Evolutionary conservation across 2,329 filamentous ascomycete genomes (phyloP).

Genomic region (Fusarium lyarnte): DNA sequence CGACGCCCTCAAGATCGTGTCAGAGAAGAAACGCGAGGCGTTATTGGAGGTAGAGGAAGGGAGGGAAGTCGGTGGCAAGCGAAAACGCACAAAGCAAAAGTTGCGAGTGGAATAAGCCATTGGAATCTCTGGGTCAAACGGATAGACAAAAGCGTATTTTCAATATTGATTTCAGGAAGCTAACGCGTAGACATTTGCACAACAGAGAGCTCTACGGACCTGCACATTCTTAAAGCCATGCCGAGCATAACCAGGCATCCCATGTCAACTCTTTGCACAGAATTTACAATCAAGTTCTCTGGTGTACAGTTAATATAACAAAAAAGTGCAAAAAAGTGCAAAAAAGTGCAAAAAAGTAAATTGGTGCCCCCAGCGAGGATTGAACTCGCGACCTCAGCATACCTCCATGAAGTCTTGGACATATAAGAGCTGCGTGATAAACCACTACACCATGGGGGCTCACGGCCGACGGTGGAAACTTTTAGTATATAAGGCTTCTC

Average conservation of each 20-base stretch:
- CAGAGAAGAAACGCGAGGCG: conserved; percentile 95
- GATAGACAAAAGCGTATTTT: conserved; percentile 26
- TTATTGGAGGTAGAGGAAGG: conserved; percentile 91
- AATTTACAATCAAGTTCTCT: neutral
- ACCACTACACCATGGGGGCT: conserved; percentile 35
- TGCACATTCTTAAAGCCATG: neutral
- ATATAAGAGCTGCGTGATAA: conserved; percentile 37
- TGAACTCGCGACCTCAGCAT: conserved; percentile 37
- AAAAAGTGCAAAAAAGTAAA: neutral
- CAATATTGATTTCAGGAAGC: neutral
- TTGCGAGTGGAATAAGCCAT: conserved; percentile 49
- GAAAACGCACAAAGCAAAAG: conserved; percentile 70
- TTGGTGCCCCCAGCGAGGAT: conserved; percentile 35
- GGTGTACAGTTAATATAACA: fast-evolving
- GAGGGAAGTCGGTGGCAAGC: conserved; percentile 89
- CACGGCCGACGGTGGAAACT: conserved; percentile 1
- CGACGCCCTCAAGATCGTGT: conserved; percentile 87
- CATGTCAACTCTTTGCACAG: neutral
- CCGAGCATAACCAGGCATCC: neutral
- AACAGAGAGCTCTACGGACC: neutral
- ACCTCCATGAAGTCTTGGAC: conserved; percentile 29
- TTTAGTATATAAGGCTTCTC: neutral
- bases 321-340: neutral
- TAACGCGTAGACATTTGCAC: no score
- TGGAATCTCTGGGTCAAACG: neutral